Percentiles rank a stretch among this genome's conserved stretches.
These are phyloP conservation scores for Vitis labrusca DNA, from an alignment of 164 flowering plant genomes.

Conservation along the genomic window DNA sequence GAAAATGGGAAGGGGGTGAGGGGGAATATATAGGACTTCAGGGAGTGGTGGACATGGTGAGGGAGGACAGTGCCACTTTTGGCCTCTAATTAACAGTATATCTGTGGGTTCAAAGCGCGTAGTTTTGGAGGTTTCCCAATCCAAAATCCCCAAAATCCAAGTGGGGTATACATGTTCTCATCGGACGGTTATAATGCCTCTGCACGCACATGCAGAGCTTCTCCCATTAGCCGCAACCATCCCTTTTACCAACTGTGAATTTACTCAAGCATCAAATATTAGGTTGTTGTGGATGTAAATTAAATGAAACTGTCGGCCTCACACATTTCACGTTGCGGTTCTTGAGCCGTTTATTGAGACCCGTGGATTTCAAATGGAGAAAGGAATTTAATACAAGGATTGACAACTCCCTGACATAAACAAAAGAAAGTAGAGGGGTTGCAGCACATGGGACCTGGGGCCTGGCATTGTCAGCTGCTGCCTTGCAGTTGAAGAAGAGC, in stretches of 20 bases:
- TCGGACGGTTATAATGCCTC: conserved; percentile 9
- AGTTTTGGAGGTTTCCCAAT: conserved; percentile 24
- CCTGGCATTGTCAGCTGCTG: not conserved
- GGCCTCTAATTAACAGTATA: too few species aligned
- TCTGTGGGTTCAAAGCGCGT: conserved; percentile 17
- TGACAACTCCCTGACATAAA: conserved; percentile 2
- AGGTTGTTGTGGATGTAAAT: too few species aligned
- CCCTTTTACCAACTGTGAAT: not conserved
- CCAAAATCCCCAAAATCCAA: conserved; percentile 17
- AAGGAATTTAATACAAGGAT: conserved; percentile 17
- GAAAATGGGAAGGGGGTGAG: conserved; percentile 11
- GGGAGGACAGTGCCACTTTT: not conserved
- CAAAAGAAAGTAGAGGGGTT: not conserved
- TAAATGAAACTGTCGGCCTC: too few species aligned
- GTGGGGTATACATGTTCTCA: conserved; percentile 25
- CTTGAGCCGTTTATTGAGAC: conserved; percentile 16
- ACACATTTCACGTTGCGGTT: not conserved
- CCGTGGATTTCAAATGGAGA: conserved; percentile 4
- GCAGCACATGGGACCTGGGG: conserved; percentile 7
- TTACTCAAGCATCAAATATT: too few species aligned
- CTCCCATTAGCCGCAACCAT: conserved; percentile 35
- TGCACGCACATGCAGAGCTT: conserved; percentile 33
- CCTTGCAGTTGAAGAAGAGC: not conserved
- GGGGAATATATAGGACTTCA: conserved; percentile 40
- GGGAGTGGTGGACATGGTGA: too few species aligned